These are phyloP conservation scores for Sphaerostilbella broomeana DNA, from an alignment of 2,329 filamentous ascomycete species.

Conservation along the genomic window DNA sequence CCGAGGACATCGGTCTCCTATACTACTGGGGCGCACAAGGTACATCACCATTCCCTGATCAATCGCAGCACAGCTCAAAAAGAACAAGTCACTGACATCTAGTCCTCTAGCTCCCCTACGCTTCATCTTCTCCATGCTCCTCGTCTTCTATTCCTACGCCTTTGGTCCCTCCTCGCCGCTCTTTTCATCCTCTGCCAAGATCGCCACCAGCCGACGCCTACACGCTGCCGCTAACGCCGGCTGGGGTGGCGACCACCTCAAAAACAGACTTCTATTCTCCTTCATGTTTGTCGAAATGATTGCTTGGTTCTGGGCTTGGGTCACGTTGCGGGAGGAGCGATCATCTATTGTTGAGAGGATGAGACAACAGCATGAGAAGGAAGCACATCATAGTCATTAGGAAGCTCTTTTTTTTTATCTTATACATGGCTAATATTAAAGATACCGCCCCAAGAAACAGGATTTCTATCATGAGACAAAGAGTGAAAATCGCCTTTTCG, in stretches of 20 bases:
- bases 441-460: neutral
- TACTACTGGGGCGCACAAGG: slow-evolving; percentile 63
- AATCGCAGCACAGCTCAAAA: neutral
- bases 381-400: neutral
- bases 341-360: slow-evolving; percentile 34
- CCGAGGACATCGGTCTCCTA: slow-evolving; percentile 57
- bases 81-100: slow-evolving; percentile 7
- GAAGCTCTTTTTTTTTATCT: neutral
- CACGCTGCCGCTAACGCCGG: slow-evolving; percentile 29
- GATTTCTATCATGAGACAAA: neutral
- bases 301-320: slow-evolving; percentile 81
- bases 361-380: slow-evolving; percentile 20
- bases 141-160: slow-evolving; percentile 59
- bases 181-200: slow-evolving; percentile 29
- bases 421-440: neutral
- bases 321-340: slow-evolving; percentile 62
- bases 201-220: slow-evolving; percentile 23
- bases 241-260: slow-evolving; percentile 60
- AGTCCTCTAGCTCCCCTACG: slow-evolving; percentile 51
- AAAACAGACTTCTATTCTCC: slow-evolving; percentile 79
- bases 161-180: slow-evolving; percentile 43
- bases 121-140: slow-evolving; percentile 52
- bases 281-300: slow-evolving; percentile 80
- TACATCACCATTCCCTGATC: slow-evolving; percentile 41
- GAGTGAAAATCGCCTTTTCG: slow-evolving; percentile 1